Base-by-base conservation (phyloP, 345 rosid genomes). In the Linum tenue region DNA sequence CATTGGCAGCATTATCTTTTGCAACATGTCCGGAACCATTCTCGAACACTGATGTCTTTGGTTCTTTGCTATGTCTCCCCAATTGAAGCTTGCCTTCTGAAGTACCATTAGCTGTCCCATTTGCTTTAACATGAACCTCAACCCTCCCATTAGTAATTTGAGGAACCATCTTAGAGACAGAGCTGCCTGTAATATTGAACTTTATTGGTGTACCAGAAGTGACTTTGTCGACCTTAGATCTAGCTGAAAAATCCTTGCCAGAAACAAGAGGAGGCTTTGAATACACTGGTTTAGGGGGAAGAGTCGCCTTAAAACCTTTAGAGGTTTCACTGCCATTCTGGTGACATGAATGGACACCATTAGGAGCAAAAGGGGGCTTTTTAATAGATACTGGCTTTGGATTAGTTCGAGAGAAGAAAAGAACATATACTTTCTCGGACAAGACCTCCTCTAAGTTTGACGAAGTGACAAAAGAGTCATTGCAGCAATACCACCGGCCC, bases 401-500 rank as follows among this genome's bases (percentile, higher is more conserved):
- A 73, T 80, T 89, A 56, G 77, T 64, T 60, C 97, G 96, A 71
- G 90, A 74, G 79, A 85, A 91, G 79, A 95, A 91, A 67, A 95
- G 90, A 71, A 95, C 84, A 76, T 95, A 95, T 61, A 82, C 98
- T 78, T 84, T 91, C 78, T 95, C 94, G 39, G 99, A 91, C 76
- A 95, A 76, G 60, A 95, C 99, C 70, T 89, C 87, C 73, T 95
- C 87, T 73, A 81, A 75, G 56, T 83, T 85, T 73, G 99, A 84
- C 69, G 72, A 75, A 40, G 98, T 80, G 62, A 95, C 94, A 59
- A 41, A 69, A 39, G 96, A 70, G 76, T 95, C 99, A 75, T 91
- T 86, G 81, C 99, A 91, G 82, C 98, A 77, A 78, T 86, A 89
- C 99, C 99, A 95, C 63, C 83, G 84, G 44, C 90, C 91, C 75